A percentile compares a stretch with the other conserved stretches of the same genome.
Conservation (phyloP, 23 red algal genomes). For the Gracilaria caudata region DNA sequence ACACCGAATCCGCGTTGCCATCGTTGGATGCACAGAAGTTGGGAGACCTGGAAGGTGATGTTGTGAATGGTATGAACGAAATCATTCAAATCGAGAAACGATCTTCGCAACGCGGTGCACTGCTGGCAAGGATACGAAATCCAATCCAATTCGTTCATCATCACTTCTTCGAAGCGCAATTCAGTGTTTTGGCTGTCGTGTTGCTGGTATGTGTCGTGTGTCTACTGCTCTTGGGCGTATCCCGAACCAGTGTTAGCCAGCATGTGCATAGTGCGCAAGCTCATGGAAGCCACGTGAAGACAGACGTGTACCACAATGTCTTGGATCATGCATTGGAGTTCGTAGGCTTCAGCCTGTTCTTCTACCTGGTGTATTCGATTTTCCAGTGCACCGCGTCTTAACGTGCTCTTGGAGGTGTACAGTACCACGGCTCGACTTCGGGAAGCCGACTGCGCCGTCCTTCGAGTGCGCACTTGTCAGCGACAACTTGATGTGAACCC, state of each 20-base stretch:
- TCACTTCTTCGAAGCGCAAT: not conserved
- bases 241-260: not conserved
- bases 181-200: not conserved
- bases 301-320: not conserved
- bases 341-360: not conserved
- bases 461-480: too few species aligned
- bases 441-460: too few species aligned
- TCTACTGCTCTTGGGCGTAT: not conserved
- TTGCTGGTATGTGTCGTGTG: not conserved
- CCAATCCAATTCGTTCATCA: not conserved
- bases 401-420: too few species aligned
- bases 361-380: not conserved
- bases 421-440: too few species aligned
- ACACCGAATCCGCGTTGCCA: not conserved
- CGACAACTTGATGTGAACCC: too few species aligned
- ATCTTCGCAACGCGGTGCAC: too few species aligned
- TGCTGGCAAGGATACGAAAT: not conserved
- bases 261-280: not conserved
- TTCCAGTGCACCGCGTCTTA: not conserved
- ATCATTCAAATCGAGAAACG: not conserved
- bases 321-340: not conserved
- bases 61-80: not conserved
- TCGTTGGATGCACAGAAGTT: too few species aligned
- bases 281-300: not conserved
- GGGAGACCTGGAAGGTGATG: not conserved